Conservation (phyloP, 116 monocot genomes). For the Posidonia oceanica region DNA sequence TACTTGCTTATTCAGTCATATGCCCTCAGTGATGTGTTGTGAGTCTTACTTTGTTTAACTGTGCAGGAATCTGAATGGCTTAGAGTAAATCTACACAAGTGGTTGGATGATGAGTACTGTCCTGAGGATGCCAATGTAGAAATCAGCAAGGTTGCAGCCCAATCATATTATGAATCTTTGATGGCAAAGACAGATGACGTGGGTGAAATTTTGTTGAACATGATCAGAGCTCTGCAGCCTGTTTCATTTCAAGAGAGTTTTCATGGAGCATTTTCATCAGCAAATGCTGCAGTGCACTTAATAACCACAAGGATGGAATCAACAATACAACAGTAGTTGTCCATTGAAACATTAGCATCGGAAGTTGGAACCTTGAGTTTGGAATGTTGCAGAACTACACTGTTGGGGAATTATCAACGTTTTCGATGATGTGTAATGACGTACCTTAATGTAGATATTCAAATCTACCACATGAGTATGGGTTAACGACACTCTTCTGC, state of each 20-base stretch:
- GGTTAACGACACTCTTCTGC: too few relatives aligned
- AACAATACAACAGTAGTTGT: neutral
- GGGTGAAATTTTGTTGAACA: conserved; percentile 67
- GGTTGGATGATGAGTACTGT: conserved; percentile 91
- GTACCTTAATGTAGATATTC: too few relatives aligned
- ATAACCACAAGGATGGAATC: conserved; percentile 27
- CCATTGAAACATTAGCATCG: neutral
- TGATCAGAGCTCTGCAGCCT: conserved; percentile 46
- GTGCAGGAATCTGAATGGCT: conserved; percentile 90
- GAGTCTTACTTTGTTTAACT: neutral
- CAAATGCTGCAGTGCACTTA: conserved; percentile 75
- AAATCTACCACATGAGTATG: too few relatives aligned
- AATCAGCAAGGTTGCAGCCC: conserved; percentile 79
- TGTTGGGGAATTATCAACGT: too few relatives aligned
- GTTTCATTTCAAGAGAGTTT: conserved; percentile 88
- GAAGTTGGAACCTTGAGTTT: neutral
- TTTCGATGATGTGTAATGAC: too few relatives aligned
- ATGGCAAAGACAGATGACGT: conserved; percentile 39
- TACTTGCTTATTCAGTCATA: too few relatives aligned
- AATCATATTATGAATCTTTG: conserved; percentile 73
- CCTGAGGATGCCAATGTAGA: conserved; percentile 75
- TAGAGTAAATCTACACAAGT: conserved; percentile 61
- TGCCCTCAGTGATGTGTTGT: too few relatives aligned
- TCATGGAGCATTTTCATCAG: conserved; percentile 88
- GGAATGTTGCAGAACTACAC: neutral